Conservation (phyloP, 2,329 filamentous ascomycete species). For the Coniochaeta sp. region DNA sequence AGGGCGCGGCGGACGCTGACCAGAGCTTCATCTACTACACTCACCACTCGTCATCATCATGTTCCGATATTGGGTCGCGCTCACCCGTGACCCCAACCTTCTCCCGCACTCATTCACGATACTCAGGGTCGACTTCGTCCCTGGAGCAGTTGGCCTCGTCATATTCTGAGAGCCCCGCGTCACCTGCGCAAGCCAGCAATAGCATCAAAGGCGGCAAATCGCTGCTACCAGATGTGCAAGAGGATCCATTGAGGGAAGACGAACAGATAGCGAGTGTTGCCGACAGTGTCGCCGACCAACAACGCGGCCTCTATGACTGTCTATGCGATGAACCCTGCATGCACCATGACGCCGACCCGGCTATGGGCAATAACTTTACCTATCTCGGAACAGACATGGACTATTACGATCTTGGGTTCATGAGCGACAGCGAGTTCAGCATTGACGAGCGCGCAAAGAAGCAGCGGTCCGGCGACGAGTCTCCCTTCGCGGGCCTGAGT, state of each 20-base stretch:
- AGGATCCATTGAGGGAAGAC: constrained; percentile 66
- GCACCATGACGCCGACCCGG: constrained; percentile 32
- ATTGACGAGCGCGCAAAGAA: constrained; percentile 38
- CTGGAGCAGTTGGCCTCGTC: constrained; percentile 49
- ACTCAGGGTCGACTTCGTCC: constrained; percentile 70
- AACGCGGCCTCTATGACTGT: constrained; percentile 53
- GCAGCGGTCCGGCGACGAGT: constrained; percentile 49
- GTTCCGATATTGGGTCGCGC: constrained; percentile 58
- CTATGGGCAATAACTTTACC: constrained; percentile 19
- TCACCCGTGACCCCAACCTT: constrained; percentile 68
- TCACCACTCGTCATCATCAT: constrained; percentile 51
- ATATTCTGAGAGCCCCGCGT: constrained; percentile 44
- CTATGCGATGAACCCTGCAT: constrained; percentile 46
- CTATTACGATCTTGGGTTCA: constrained; percentile 57
- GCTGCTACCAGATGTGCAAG: constrained; percentile 72
- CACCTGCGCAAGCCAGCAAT: constrained; percentile 36
- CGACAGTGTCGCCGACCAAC: constrained; percentile 24
- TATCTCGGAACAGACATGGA: constrained; percentile 28
- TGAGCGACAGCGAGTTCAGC: constrained; percentile 55
- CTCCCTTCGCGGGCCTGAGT: constrained; percentile 53
- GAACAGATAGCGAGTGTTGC: constrained; percentile 40
- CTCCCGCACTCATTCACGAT: constrained; percentile 47
- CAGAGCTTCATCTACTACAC: constrained; percentile 33
- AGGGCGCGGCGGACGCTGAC: constrained; percentile 20
- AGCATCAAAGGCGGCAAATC: constrained; percentile 37